phyloP scores from a whole-genome alignment of 1,284 basidiomycete species.

The Phenoliferia sp. region DNA sequence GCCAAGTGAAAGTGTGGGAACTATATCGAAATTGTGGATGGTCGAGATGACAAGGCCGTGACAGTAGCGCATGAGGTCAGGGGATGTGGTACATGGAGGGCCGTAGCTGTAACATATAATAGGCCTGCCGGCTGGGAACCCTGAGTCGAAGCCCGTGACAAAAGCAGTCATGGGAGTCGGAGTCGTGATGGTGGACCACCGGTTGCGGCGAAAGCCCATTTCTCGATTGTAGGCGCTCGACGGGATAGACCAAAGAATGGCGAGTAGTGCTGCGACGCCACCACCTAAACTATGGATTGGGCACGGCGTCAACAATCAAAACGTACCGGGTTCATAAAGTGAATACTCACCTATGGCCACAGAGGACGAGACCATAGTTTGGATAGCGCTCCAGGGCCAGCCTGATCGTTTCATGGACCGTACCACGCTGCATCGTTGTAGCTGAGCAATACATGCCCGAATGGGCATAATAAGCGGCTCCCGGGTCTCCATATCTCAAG shows the following conservation, averaged over 20 bases:
- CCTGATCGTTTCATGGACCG: slow-evolving; percentile 47
- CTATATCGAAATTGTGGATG: slow-evolving; percentile 45
- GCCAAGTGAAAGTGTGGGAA: slow-evolving; percentile 47
- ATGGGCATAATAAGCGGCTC: slow-evolving; percentile 47
- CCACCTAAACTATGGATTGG: slow-evolving; percentile 47
- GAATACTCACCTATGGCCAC: slow-evolving; percentile 38
- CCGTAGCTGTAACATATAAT: slow-evolving; percentile 48
- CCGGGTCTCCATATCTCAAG: slow-evolving; percentile 44
- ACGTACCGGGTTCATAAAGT: background rate
- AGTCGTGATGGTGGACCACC: background rate
- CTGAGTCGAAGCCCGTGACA: slow-evolving; percentile 46
- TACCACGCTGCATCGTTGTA: slow-evolving; percentile 43
- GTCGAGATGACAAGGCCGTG: slow-evolving; percentile 48
- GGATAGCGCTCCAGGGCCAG: slow-evolving; percentile 45
- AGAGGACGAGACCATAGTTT: slow-evolving; percentile 49
- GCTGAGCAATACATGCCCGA: slow-evolving; percentile 51
- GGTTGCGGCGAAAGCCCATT: background rate
- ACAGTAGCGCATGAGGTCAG: slow-evolving; percentile 47
- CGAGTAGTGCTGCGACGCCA: slow-evolving; percentile 45
- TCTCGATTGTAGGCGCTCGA: slow-evolving; percentile 9
- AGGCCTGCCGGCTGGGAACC: slow-evolving; percentile 49
- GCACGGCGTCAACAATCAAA: background rate
- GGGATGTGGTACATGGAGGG: slow-evolving; percentile 45
- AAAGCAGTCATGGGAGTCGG: slow-evolving; percentile 46
- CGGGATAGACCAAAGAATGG: slow-evolving; percentile 34